Evolutionary conservation across 2,329 filamentous ascomycete species (phyloP).

Genomic region (Ascochyta lentis): DNA sequence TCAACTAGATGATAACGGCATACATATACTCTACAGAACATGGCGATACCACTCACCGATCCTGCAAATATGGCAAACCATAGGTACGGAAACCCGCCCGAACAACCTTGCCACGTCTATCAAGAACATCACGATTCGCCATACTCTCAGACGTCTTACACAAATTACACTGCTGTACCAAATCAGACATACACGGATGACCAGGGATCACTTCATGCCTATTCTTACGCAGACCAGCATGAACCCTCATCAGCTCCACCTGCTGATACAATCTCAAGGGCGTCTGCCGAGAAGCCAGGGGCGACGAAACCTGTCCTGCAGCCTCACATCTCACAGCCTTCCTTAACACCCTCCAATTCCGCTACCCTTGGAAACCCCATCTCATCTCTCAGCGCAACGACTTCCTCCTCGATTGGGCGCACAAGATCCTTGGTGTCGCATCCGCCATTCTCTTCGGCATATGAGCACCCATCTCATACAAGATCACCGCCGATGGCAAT

Average conservation of each 20-base stretch:
- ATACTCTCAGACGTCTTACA: background rate
- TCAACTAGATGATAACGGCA: background rate
- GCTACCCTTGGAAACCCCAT: background rate
- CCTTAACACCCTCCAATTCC: background rate
- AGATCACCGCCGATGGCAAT: constrained; percentile 3
- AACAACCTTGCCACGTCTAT: background rate
- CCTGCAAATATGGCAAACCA: background rate
- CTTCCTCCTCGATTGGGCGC: constrained; percentile 10
- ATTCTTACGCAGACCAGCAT: background rate
- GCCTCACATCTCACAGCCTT: background rate
- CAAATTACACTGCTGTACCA: background rate
- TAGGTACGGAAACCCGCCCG: background rate
- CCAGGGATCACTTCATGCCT: background rate
- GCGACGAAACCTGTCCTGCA: background rate
- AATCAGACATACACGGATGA: background rate
- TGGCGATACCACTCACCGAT: background rate
- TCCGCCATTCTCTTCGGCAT: constrained; percentile 17
- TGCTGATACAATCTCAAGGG: background rate
- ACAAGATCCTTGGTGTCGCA: constrained; percentile 15
- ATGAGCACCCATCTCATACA: constrained; percentile 19
- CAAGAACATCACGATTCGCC: background rate
- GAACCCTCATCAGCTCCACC: background rate
- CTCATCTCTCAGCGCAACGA: constrained; percentile 5
- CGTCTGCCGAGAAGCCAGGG: background rate
- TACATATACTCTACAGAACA: background rate